phyloP scores from a whole-genome alignment of 176 grass and related monocot species.

The Puya raimondii region DNA sequence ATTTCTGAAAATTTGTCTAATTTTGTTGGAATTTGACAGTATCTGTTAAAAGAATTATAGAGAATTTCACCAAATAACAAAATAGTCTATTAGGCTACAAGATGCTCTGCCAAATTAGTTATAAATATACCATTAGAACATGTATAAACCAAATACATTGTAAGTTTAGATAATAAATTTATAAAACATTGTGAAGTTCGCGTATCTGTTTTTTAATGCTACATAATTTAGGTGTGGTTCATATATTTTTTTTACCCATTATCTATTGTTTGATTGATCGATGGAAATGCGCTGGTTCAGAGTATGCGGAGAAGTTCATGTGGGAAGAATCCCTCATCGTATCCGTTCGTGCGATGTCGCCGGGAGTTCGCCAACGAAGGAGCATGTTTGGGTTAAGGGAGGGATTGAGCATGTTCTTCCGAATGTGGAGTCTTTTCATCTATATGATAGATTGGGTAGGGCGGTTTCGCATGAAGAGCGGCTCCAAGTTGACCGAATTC shows the following conservation, averaged over 20 bases:
- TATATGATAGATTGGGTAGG: constrained; percentile 25
- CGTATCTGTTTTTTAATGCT: neutral
- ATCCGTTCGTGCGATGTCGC: constrained; percentile 20
- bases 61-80: no score
- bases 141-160: no score
- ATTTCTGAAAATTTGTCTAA: no score
- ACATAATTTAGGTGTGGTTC: neutral
- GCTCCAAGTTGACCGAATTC: constrained; percentile 19
- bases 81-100: no score
- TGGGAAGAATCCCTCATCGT: constrained; percentile 15
- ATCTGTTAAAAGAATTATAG: no score
- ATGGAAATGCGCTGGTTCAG: neutral
- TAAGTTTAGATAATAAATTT: no score
- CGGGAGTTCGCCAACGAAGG: constrained; percentile 15
- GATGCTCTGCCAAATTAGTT: no score
- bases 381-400: constrained; percentile 18
- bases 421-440: constrained; percentile 20
- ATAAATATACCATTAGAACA: no score
- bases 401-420: constrained; percentile 22
- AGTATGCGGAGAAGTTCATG: constrained; percentile 22
- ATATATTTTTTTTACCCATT: neutral
- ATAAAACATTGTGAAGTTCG: no score
- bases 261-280: neutral
- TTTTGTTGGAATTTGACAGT: no score
- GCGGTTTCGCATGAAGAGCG: constrained; percentile 24